Evolutionary conservation across 805 yeast species (phyloP).

Genomic region (Kazachstania viticola): DNA sequence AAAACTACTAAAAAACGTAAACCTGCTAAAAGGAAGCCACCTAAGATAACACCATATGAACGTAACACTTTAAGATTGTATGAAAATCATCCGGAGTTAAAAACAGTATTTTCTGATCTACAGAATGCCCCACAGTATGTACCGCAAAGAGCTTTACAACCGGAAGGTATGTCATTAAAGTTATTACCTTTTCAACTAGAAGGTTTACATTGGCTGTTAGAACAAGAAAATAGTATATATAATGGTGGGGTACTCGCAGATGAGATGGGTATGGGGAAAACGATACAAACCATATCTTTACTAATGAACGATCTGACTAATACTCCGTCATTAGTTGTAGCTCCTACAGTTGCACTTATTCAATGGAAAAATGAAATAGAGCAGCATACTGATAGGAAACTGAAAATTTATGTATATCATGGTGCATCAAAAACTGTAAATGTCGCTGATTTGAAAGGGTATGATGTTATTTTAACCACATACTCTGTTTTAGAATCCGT

Average conservation of each 20-base stretch:
- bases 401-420: slow-evolving; percentile 67
- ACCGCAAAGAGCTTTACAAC: slow-evolving; percentile 57
- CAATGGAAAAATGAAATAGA: slow-evolving; percentile 95
- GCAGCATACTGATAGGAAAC: slow-evolving; percentile 60
- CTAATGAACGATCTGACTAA: slow-evolving; percentile 57
- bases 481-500: slow-evolving; percentile 87
- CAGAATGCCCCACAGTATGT: slow-evolving; percentile 34
- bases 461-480: slow-evolving; percentile 79
- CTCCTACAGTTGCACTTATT: slow-evolving; percentile 97
- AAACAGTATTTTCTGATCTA: slow-evolving; percentile 58
- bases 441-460: slow-evolving; percentile 38
- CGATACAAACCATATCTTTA: slow-evolving; percentile 88
- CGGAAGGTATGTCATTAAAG: slow-evolving; percentile 60
- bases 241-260: slow-evolving; percentile 92
- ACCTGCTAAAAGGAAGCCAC: slow-evolving; percentile 22
- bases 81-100: slow-evolving; percentile 69
- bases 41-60: slow-evolving; percentile 56
- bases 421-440: slow-evolving; percentile 68
- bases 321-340: slow-evolving; percentile 79
- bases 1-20: slow-evolving; percentile 13
- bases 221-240: slow-evolving; percentile 70
- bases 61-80: slow-evolving; percentile 57
- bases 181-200: slow-evolving; percentile 87
- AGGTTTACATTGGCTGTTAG: slow-evolving; percentile 79
- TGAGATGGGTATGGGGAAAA: slow-evolving; percentile 99